Evolutionary conservation across 2,329 filamentous ascomycete species (phyloP).

Genomic region (Cercospora sojina): DNA sequence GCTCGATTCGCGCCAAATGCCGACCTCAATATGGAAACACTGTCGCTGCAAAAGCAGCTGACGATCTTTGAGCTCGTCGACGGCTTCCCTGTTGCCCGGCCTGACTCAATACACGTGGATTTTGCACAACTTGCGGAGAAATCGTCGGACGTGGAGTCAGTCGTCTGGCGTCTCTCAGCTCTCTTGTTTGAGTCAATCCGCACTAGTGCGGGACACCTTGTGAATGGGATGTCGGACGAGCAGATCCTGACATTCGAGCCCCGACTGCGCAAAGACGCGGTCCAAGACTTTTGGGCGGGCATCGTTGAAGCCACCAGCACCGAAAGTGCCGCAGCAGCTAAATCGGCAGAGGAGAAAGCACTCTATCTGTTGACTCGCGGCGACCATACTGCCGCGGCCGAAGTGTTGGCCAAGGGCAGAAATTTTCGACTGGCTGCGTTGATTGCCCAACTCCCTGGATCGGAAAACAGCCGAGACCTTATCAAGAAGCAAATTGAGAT

Average conservation of each 20-base stretch:
- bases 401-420: constrained; percentile 69
- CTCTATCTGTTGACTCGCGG: constrained; percentile 76
- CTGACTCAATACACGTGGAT: constrained; percentile 49
- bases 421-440: constrained; percentile 84
- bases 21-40: constrained; percentile 39
- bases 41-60: constrained; percentile 34
- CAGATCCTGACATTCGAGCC: constrained; percentile 43
- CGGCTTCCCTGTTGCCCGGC: constrained; percentile 54
- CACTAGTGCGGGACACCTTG: constrained; percentile 28
- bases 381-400: constrained; percentile 78
- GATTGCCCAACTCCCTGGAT: constrained; percentile 76
- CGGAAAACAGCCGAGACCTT: constrained; percentile 66
- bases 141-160: constrained; percentile 58
- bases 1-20: constrained; percentile 57
- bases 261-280: constrained; percentile 54
- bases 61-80: constrained; percentile 43
- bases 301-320: constrained; percentile 43
- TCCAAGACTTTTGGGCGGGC: constrained; percentile 65
- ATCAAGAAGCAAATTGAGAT: constrained; percentile 77
- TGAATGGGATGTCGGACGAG: constrained; percentile 44
- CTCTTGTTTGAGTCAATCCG: constrained; percentile 76
- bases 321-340: constrained; percentile 56
- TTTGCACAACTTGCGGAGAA: constrained; percentile 50
- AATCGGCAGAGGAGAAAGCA: constrained; percentile 76
- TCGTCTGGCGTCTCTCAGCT: constrained; percentile 81